These are phyloP conservation scores for Adenanthera pavonina DNA, from an alignment of 306 rosid genomes.

Conservation along the genomic window DNA sequence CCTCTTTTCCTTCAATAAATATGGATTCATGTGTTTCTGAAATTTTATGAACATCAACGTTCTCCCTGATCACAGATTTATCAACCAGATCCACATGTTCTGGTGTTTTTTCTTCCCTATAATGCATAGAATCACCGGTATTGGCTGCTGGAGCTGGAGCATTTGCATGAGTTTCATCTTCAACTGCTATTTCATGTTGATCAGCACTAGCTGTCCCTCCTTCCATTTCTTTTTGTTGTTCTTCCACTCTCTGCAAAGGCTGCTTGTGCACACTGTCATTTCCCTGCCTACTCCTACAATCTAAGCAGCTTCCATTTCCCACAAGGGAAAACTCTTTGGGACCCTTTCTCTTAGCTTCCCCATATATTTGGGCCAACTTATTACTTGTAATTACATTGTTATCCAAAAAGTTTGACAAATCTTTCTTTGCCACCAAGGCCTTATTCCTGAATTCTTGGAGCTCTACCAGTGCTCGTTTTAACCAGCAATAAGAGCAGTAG, in stretches of 20 bases:
- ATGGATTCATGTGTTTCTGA: conserved; percentile 24
- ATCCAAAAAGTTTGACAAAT: conserved; percentile 53
- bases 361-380: conserved; percentile 11
- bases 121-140: conserved; percentile 17
- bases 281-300: conserved; percentile 1
- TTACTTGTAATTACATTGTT: conserved; percentile 10
- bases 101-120: conserved; percentile 23
- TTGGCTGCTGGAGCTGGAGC: background rate
- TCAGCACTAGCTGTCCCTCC: conserved; percentile 6
- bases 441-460: conserved; percentile 45
- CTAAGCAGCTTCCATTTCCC: conserved; percentile 17
- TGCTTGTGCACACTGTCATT: conserved; percentile 15
- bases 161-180: conserved; percentile 31
- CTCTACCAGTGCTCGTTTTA: conserved; percentile 45
- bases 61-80: conserved; percentile 25
- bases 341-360: conserved; percentile 27
- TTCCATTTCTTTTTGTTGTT: conserved; percentile 23
- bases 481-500: conserved; percentile 71
- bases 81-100: conserved; percentile 27
- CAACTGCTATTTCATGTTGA: conserved; percentile 31
- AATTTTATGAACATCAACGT: conserved; percentile 9
- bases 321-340: background rate
- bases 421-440: conserved; percentile 49
- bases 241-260: conserved; percentile 34
- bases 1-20: conserved; percentile 25